phyloP scores from a whole-genome alignment of 2,329 filamentous ascomycete genomes.

The Podosphaera leucotricha region DNA sequence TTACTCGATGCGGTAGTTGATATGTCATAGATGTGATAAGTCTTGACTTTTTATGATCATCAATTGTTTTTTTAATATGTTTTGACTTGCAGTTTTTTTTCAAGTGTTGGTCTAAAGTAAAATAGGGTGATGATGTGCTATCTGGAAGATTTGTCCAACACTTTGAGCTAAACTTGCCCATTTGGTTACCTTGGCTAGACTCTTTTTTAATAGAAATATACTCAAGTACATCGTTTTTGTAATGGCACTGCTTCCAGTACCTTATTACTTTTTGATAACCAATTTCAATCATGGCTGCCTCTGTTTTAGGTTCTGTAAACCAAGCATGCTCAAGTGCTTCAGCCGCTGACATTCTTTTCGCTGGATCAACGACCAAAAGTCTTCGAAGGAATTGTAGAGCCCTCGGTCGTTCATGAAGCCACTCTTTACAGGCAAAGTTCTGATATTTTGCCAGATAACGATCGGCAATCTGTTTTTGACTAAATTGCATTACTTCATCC shows the following conservation, averaged over 20 bases:
- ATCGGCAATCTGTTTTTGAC: conserved; percentile 6
- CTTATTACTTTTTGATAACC: conserved; percentile 8
- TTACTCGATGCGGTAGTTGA: background rate
- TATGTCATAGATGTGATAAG: background rate
- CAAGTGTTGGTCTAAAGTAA: conserved; percentile 11
- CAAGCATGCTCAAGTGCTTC: conserved; percentile 18
- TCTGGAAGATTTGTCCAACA: conserved; percentile 9
- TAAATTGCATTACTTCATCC: conserved; percentile 6
- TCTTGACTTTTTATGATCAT: background rate
- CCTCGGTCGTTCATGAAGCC: conserved; percentile 5
- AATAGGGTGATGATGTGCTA: conserved; percentile 11
- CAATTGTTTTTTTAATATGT: background rate
- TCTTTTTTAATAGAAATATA: conserved; percentile 4
- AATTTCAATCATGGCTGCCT: conserved; percentile 10
- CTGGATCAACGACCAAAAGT: conserved; percentile 16
- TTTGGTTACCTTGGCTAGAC: background rate
- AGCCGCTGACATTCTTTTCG: conserved; percentile 15
- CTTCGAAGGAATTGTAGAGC: conserved; percentile 14
- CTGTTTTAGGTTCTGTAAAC: conserved; percentile 13
- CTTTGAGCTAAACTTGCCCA: background rate
- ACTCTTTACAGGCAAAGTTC: conserved; percentile 2
- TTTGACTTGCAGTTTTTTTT: background rate
- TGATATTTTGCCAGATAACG: conserved; percentile 5
- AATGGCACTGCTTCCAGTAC: conserved; percentile 11
- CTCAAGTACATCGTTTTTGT: conserved; percentile 7